Conservation (phyloP, 306 rosid genomes). For the Vigna nakashimae region DNA sequence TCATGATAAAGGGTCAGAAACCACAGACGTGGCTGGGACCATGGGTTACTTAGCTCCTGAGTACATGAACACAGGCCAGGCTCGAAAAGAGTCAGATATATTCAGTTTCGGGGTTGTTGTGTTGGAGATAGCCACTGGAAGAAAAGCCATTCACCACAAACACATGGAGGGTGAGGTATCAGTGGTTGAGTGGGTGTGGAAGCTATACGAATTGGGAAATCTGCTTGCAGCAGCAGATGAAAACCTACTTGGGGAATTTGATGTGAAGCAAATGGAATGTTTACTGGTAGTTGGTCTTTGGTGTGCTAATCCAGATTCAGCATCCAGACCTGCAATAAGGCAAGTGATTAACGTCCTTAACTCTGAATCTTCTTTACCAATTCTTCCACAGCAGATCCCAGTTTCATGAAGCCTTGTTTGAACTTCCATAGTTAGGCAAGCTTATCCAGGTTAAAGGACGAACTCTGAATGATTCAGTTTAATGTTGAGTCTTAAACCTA, state of each 20-base stretch:
- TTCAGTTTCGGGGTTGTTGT: slow-evolving; percentile 53
- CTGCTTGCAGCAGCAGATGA: slow-evolving; percentile 38
- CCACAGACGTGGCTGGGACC: slow-evolving; percentile 48
- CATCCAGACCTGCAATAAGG: slow-evolving; percentile 31
- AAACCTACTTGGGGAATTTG: slow-evolving; percentile 39
- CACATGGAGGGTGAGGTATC: slow-evolving; percentile 10
- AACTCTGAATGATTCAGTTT: no score
- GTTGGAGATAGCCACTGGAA: slow-evolving; percentile 47
- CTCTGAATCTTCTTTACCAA: slow-evolving; percentile 47
- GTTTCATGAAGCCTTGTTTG: background rate
- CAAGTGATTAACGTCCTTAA: slow-evolving; percentile 44
- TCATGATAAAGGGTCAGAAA: slow-evolving; percentile 40
- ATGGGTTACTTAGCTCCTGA: slow-evolving; percentile 57
- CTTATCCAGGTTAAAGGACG: no score
- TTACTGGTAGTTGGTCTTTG: slow-evolving; percentile 2
- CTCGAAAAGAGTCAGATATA: slow-evolving; percentile 47
- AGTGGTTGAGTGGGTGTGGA: slow-evolving; percentile 55
- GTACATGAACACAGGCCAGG: slow-evolving; percentile 37
- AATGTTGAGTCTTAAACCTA: no score
- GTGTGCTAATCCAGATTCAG: slow-evolving; percentile 45
- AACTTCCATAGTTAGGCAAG: no score
- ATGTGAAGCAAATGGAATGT: slow-evolving; percentile 45
- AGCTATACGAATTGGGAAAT: slow-evolving; percentile 44
- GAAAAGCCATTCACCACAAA: slow-evolving; percentile 37
- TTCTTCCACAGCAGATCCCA: slow-evolving; percentile 42